These are phyloP conservation scores for Ceratocystis papillata DNA, from an alignment of 2,329 filamentous ascomycete species.

Conservation along the genomic window DNA sequence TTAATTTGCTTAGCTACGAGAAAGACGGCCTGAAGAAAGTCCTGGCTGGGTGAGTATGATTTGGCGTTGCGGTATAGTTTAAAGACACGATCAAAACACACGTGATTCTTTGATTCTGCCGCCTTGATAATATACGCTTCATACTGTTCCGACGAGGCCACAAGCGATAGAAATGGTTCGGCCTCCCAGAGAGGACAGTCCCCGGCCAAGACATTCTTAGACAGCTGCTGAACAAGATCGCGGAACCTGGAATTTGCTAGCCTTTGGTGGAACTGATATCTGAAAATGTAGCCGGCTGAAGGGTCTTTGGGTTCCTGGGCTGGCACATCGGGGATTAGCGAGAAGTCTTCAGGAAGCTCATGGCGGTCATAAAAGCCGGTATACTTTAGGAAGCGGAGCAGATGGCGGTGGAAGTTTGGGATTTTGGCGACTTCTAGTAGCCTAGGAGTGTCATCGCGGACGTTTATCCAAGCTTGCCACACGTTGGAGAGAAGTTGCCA, in stretches of 20 bases:
- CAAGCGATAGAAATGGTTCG: constrained; percentile 11
- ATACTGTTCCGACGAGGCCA: constrained; percentile 3
- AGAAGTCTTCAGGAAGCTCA: constrained; percentile 12
- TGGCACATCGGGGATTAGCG: constrained; percentile 6
- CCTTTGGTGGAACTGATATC: constrained; percentile 18
- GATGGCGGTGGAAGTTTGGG: constrained; percentile 17
- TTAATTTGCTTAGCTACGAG: not conserved
- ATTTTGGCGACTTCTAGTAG: constrained; percentile 19
- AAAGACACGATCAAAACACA: constrained; percentile 4
- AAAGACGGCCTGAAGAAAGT: constrained; percentile 11
- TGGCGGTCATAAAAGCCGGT: constrained; percentile 16
- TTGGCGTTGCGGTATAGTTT: constrained; percentile 8
- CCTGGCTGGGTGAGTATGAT: constrained; percentile 9
- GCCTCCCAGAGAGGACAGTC: constrained; percentile 18
- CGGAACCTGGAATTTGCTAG: constrained; percentile 19
- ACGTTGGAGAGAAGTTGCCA: constrained; percentile 20
- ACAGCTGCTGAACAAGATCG: constrained; percentile 18
- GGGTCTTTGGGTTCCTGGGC: constrained; percentile 4
- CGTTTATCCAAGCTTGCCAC: constrained; percentile 21
- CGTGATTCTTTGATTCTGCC: not conserved
- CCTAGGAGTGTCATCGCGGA: constrained; percentile 19
- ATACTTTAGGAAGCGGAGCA: constrained; percentile 14
- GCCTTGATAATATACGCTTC: constrained; percentile 15
- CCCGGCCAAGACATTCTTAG: constrained; percentile 6
- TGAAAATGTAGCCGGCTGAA: constrained; percentile 20